Base-by-base conservation (phyloP, 345 rosid species). In the Leavenworthia alabamica region DNA sequence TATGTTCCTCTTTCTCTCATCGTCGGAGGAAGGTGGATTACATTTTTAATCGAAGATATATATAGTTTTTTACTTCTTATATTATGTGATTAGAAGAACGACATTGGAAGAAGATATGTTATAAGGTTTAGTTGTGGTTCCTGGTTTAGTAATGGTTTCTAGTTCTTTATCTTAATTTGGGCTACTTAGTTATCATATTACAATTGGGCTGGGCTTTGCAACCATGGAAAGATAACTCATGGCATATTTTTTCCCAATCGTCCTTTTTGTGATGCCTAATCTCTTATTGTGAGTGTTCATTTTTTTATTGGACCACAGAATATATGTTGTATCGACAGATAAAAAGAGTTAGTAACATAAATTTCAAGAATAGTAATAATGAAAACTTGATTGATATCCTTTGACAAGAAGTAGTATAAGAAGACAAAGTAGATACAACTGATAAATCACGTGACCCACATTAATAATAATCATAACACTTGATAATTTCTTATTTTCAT, bases 401-500 rank as follows among this genome's bases (percentile, higher is more conserved):
- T 55, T 55, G 63, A 54, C 50, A 62, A 54, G 36, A 70, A 62
- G 63, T 69, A 62, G 63, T 69, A 44, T 70, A 39, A 52, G 66
- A 53, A 46, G 64, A 70, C 56, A 56, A 56, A 62, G 59, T 63
- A 47, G 74, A 11, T 70, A 56, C 64, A 40, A 47, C 31, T 32
- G 74, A 56, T 62, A 40, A 56, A 55, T 63, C 74, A 70, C 69
- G 64, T 70, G 74, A 56, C 74, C 74, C 74, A 63, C 70, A 63
- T 70, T 55, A 62, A 40, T 47, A 62, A 40, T 37, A 55, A 69
- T 52, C 67, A 60, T 24, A 27, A 45, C 13, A 35, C 41, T 62
- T 52, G 14, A 51, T 52, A 13, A 13, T 64, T 52, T 53, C 41
- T 10, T 43, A 19, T 31, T 64, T 52, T 53, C 41, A 7, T 43